These are phyloP conservation scores for Saprolegnia parasitica DNA, from an alignment of 352 stramenopile genomes.

Conservation along the genomic window DNA sequence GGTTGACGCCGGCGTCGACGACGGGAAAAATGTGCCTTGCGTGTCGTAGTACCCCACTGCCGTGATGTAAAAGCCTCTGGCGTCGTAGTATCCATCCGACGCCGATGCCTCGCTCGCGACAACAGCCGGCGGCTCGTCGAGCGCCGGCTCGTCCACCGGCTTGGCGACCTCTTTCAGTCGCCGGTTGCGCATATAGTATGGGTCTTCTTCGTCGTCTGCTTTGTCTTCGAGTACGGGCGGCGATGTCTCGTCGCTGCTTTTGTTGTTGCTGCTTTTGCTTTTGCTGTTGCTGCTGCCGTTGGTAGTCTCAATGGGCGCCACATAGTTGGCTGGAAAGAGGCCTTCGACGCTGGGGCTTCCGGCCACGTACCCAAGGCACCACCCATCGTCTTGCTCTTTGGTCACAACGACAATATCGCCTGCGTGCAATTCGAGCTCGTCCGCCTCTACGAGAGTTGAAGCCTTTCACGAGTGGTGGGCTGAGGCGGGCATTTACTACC, in stretches of 20 bases:
- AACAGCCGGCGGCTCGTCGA: not conserved
- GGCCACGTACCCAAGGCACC: conserved; percentile 20
- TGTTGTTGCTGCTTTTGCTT: conserved; percentile 1
- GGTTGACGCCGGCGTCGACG: too few relatives aligned
- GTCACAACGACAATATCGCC: conserved; percentile 17
- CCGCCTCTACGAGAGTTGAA: not conserved
- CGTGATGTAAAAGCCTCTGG: conserved; percentile 15
- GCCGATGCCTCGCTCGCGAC: not conserved
- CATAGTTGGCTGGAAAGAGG: conserved; percentile 26
- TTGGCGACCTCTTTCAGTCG: not conserved
- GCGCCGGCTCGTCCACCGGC: not conserved
- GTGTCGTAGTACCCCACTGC: conserved; percentile 12
- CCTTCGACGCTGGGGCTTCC: not conserved
- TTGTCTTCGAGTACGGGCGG: not conserved
- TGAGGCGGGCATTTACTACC: not conserved
- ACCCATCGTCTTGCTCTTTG: conserved; percentile 25
- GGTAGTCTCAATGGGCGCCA: not conserved
- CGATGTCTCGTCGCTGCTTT: not conserved
- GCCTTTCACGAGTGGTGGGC: not conserved
- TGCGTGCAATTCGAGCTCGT: conserved; percentile 14
- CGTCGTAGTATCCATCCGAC: conserved; percentile 23
- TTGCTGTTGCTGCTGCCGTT: not conserved
- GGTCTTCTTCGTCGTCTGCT: conserved; percentile 16
- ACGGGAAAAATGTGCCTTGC: conserved; percentile 2
- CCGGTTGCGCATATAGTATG: conserved; percentile 11